phyloP scores from a whole-genome alignment of 2,329 filamentous ascomycete species.

The Xenosphaeropsis pyriputrescens region DNA sequence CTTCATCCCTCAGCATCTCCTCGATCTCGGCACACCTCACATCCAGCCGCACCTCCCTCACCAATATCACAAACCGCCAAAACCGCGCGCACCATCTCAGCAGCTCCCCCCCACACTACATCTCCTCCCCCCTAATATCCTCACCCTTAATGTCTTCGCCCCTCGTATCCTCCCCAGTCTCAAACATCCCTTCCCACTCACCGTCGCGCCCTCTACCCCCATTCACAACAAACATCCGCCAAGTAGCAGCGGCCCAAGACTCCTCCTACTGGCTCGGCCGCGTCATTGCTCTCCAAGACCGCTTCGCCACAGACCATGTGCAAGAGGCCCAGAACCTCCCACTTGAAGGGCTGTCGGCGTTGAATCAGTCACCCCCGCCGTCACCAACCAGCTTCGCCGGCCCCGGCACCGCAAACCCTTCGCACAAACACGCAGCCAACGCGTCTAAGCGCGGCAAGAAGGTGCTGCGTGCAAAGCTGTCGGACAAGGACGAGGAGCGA shows the following conservation, averaged over 20 bases:
- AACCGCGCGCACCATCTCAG: conserved; percentile 1
- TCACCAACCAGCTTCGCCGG: neutral
- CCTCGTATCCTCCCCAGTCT: neutral
- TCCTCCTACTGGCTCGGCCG: conserved; percentile 47
- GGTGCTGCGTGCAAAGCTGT: no score
- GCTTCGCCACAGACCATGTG: conserved; percentile 15
- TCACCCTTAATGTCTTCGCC: neutral
- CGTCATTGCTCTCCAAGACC: conserved; percentile 40
- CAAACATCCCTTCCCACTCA: neutral
- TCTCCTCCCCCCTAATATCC: no score
- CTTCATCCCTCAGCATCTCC: conserved; percentile 17
- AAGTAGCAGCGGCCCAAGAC: conserved; percentile 27
- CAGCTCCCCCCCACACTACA: no score
- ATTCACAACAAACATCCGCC: conserved; percentile 9
- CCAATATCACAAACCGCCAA: neutral
- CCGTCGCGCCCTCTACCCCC: neutral
- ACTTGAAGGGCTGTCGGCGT: no score
- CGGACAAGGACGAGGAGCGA: conserved; percentile 23
- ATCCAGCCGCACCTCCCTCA: conserved; percentile 19
- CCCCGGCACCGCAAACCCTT: neutral
- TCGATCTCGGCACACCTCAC: neutral
- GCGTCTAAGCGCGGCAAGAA: no score
- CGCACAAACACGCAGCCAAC: neutral
- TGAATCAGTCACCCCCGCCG: no score
- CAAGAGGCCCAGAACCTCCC: no score